Percentiles rank a stretch among this genome's conserved stretches.
These are phyloP conservation scores for Didymella exigua DNA, from an alignment of 2,329 filamentous ascomycete genomes.

Conservation along the genomic window DNA sequence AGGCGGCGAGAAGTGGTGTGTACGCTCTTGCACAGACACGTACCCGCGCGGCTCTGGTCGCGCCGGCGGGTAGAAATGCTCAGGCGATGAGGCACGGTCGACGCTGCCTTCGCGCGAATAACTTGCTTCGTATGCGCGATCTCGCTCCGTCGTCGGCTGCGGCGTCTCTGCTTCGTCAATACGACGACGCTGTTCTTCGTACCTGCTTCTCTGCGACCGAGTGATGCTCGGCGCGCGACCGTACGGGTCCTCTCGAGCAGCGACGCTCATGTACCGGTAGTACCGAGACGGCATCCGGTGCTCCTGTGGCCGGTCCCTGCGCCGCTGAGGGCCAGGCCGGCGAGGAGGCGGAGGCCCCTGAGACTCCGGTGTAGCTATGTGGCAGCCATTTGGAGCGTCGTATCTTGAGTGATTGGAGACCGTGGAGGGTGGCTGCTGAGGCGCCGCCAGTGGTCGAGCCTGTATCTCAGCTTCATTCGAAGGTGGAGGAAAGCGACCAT, in stretches of 20 bases:
- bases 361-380: conserved; percentile 36
- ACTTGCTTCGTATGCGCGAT: conserved; percentile 24
- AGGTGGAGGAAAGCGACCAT: conserved; percentile 28
- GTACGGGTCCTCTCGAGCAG: conserved; percentile 43
- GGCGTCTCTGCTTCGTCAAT: conserved; percentile 47
- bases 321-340: conserved; percentile 38
- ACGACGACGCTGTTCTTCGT: conserved; percentile 45
- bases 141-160: conserved; percentile 39
- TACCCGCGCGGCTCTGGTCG: conserved; percentile 39
- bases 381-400: conserved; percentile 30
- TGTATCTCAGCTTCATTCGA: conserved; percentile 24
- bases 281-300: conserved; percentile 43
- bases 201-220: conserved; percentile 44
- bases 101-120: conserved; percentile 44
- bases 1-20: conserved; percentile 36
- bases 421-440: conserved; percentile 36
- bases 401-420: conserved; percentile 43
- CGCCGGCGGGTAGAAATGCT: conserved; percentile 27
- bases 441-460: conserved; percentile 23
- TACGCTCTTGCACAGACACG: conserved; percentile 42
- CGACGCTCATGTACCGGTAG: conserved; percentile 44
- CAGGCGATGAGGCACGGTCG: conserved; percentile 34
- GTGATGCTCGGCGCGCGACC: conserved; percentile 43
- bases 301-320: conserved; percentile 41
- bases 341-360: conserved; percentile 27